Evolutionary conservation across 257 asterid genomes (phyloP), one percentile per base, ranked within the genome.

Genomic region (Solanum paucissectum): DNA sequence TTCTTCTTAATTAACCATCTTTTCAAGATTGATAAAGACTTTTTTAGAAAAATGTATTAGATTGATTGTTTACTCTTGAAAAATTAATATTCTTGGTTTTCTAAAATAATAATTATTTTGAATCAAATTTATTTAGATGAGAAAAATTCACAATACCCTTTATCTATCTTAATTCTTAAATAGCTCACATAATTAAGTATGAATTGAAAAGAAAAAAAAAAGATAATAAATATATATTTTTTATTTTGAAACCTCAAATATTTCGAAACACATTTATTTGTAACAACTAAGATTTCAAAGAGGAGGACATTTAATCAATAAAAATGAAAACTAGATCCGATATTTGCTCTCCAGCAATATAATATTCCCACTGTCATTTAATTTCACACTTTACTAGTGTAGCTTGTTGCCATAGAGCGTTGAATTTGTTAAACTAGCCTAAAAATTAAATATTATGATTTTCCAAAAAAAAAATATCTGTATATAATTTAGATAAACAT

Each of bases 251-350:
- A 36, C 82, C 0, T 74, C 33, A 27, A 68, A 27, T 27, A 68
- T 68, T 27, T 68, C 3, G 36, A 27, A 68, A 68, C 36, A 25
- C 36, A 27, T 66, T 66, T 5, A 62, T 62, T 62, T 62, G 71
- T 11, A 62, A n/a, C 16, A 20, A 12, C 37, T 68, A 68, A 68
- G 9, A 68, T 68, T 27, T 58, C 33, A 64, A 4, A n/a, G 18
- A 68, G 37, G 21, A 6, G 10, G 37, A 7, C 23, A 69, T 79
- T 72, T 20, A 27, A 32, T 33, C 12, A 38, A 27, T 86, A 2
- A 71, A 71, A 55, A 82, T 37, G 62, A 23, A 55, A 84, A 82
- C 86, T 23, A 83, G 91, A 86, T 89, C 89, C 91, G 87, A 83
- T 20, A 71, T 55, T 60, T 89, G 83, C 89, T 87, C 89, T 49